These are phyloP conservation scores for Colletotrichum camelliae DNA, from an alignment of 2,329 filamentous ascomycete species.

Conservation along the genomic window DNA sequence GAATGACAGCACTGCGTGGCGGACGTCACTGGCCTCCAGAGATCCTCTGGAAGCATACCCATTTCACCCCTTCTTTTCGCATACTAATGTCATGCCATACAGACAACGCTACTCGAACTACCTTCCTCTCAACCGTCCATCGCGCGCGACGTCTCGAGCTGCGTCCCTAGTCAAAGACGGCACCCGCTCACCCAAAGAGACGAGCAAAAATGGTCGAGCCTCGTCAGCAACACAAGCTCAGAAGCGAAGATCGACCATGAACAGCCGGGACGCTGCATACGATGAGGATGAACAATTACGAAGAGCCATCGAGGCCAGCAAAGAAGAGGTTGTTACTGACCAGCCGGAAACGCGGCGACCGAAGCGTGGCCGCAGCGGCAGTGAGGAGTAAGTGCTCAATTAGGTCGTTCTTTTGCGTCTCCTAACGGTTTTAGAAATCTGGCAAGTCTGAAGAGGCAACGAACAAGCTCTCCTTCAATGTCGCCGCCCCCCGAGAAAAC, in stretches of 20 bases:
- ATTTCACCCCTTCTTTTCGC: neutral
- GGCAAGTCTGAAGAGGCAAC: conserved; percentile 77
- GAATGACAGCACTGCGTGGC: neutral
- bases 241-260: conserved; percentile 95
- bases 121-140: conserved; percentile 62
- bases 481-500: conserved; percentile 60
- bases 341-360: conserved; percentile 66
- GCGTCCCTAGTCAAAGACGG: conserved; percentile 70
- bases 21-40: neutral
- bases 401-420: neutral
- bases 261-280: conserved; percentile 92
- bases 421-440: conserved; percentile 61
- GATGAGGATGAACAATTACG: conserved; percentile 92
- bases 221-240: conserved; percentile 61
- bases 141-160: conserved; percentile 65
- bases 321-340: conserved; percentile 70
- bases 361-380: conserved; percentile 88
- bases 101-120: conserved; percentile 73
- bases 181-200: conserved; percentile 57
- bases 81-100: conserved; percentile 6
- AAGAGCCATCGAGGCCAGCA: conserved; percentile 93
- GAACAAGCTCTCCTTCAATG: conserved; percentile 78
- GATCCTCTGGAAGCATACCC: neutral
- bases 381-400: conserved; percentile 79
- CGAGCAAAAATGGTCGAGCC: conserved; percentile 61